Evolutionary conservation across 208 protist genomes (phyloP).

Genomic region (Acanthamoeba royreba): DNA sequence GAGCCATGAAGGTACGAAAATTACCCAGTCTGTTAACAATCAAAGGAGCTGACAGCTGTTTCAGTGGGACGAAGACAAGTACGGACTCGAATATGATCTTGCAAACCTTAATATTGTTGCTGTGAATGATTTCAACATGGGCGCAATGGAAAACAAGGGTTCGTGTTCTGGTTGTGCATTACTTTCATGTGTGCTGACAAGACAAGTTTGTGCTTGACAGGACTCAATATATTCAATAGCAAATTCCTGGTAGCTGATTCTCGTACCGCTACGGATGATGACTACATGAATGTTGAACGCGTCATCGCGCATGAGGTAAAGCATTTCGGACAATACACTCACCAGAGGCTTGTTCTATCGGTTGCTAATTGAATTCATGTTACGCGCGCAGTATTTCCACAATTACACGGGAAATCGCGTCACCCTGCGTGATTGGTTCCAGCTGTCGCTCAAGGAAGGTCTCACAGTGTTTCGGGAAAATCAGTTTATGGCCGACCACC

Average conservation of each 20-base stretch:
- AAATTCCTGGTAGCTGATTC: slow-evolving; percentile 60
- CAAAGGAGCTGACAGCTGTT: not conserved
- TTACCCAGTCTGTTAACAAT: no score
- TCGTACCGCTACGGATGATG: slow-evolving; percentile 69
- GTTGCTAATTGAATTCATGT: no score
- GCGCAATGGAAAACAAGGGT: slow-evolving; percentile 81
- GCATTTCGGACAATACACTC: no score
- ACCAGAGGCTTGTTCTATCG: no score
- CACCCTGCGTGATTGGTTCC: slow-evolving; percentile 79
- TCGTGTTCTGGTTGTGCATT: no score
- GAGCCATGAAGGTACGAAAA: slow-evolving; percentile 56
- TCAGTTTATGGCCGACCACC: slow-evolving; percentile 73
- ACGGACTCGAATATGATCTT: slow-evolving; percentile 77
- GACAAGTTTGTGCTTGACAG: not conserved
- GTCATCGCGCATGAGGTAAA: slow-evolving; percentile 68
- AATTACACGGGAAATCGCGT: slow-evolving; percentile 80
- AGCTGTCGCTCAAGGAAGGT: slow-evolving; percentile 80
- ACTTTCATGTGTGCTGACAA: no score
- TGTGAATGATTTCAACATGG: slow-evolving; percentile 77
- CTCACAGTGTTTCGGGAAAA: slow-evolving; percentile 80
- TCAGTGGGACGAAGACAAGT: slow-evolving; percentile 77
- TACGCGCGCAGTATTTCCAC: slow-evolving; percentile 78
- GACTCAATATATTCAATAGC: slow-evolving; percentile 77
- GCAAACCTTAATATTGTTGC: slow-evolving; percentile 74
- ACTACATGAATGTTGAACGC: slow-evolving; percentile 66